Percentiles rank a stretch among this genome's conserved stretches.
phyloP scores from a whole-genome alignment of 345 rosid genomes.

The Melaleuca alternifolia region DNA sequence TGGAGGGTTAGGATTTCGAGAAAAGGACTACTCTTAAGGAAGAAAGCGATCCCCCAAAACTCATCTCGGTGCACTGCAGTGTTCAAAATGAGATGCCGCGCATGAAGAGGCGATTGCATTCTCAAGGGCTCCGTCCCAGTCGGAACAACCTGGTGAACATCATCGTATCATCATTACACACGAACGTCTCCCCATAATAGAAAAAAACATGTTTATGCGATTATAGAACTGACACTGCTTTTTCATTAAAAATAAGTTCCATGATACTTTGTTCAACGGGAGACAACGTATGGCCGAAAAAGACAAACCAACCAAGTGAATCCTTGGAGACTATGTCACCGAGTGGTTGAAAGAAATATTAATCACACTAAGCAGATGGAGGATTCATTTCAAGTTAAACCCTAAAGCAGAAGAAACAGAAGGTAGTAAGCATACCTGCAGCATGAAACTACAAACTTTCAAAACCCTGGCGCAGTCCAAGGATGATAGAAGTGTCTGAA shows the following conservation, averaged over 20 bases:
- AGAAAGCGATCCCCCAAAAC: slow-evolving; percentile 24
- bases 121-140: slow-evolving; percentile 5
- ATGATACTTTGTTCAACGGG: background rate
- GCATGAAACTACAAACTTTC: slow-evolving; percentile 14
- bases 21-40: slow-evolving; percentile 19
- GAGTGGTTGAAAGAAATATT: background rate
- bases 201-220: too few species aligned
- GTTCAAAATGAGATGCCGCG: slow-evolving; percentile 22
- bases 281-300: background rate
- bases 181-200: background rate
- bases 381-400: background rate
- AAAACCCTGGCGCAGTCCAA: slow-evolving; percentile 2
- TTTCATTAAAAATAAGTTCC: background rate
- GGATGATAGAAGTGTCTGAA: slow-evolving; percentile 8
- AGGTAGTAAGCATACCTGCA: slow-evolving; percentile 11
- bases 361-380: background rate
- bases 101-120: background rate
- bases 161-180: background rate
- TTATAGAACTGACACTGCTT: background rate
- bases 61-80: slow-evolving; percentile 15
- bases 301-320: background rate
- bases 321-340: background rate
- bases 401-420: background rate
- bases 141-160: slow-evolving; percentile 11
- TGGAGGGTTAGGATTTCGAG: slow-evolving; percentile 27